Evolutionary conservation across 1,139 yeast genomes (phyloP).

Genomic region (Taphrina communis): DNA sequence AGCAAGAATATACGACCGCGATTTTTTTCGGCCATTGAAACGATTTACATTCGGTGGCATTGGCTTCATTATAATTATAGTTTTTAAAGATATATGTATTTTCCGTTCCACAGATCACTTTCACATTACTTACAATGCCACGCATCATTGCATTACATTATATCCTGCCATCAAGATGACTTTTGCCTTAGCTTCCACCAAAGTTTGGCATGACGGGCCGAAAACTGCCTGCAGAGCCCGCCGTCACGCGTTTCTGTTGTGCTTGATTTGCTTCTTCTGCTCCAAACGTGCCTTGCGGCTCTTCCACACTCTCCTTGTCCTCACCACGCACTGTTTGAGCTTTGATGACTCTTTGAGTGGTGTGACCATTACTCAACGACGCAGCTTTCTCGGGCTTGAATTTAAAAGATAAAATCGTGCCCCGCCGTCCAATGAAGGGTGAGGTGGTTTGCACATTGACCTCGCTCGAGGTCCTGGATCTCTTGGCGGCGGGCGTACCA

Average conservation of each 20-base stretch:
- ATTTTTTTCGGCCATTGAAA: too few relatives aligned
- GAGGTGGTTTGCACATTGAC: background rate
- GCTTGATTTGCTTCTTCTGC: background rate
- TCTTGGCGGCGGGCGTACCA: conserved; percentile 2
- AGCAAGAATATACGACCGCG: too few relatives aligned
- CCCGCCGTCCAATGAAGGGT: background rate
- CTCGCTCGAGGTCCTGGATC: conserved; percentile 10
- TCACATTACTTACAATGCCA: background rate
- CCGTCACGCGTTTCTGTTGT: background rate
- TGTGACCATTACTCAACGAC: background rate
- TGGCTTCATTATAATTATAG: background rate
- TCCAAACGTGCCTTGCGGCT: background rate
- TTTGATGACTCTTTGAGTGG: too few relatives aligned
- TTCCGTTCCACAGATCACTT: background rate
- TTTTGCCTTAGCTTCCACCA: background rate
- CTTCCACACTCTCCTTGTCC: background rate
- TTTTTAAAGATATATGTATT: background rate
- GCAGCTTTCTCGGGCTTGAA: background rate
- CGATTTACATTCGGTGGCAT: background rate
- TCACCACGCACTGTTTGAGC: background rate
- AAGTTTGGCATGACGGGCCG: conserved; percentile 7
- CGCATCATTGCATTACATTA: too few relatives aligned
- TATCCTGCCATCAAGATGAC: too few relatives aligned
- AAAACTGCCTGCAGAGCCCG: conserved; percentile 3
- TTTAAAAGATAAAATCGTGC: background rate